Percentiles rank a stretch among this genome's conserved stretches.
Evolutionary conservation across 306 rosid species (phyloP).

Genomic region (Gastrolobium villosum): DNA sequence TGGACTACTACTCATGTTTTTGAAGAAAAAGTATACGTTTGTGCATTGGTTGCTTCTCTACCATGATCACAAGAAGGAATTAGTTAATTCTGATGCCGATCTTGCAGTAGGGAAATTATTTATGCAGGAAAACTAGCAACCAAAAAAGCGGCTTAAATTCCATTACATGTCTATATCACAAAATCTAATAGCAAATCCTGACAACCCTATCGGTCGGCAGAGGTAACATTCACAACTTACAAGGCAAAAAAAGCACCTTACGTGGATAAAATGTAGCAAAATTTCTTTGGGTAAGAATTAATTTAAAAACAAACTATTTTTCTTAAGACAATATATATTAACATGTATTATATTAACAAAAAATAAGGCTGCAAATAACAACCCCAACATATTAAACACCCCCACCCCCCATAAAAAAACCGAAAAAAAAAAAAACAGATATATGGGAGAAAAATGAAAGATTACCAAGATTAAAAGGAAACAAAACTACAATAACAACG

Average conservation of each 20-base stretch:
- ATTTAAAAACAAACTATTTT: constrained; percentile 19
- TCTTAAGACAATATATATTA: constrained; percentile 11
- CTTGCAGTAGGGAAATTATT: neutral
- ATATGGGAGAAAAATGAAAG: constrained; percentile 37
- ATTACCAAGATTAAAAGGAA: constrained; percentile 11
- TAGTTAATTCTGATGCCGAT: neutral
- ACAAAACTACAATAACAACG: constrained; percentile 23
- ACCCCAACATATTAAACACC: constrained; percentile 36
- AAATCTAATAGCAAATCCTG: constrained; percentile 11
- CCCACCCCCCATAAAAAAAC: neutral
- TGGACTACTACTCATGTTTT: neutral
- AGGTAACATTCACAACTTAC: neutral
- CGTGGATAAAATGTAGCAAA: constrained; percentile 10
- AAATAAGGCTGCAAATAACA: constrained; percentile 48
- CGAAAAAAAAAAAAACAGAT: neutral
- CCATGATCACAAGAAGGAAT: neutral
- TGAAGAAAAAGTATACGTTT: neutral
- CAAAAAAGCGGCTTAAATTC: neutral
- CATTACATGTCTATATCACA: constrained; percentile 1
- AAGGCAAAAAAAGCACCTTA: neutral
- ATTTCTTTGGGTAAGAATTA: neutral
- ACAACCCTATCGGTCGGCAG: neutral
- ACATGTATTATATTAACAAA: constrained; percentile 50
- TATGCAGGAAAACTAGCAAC: constrained; percentile 16
- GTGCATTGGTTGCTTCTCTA: neutral